Evolutionary conservation across 2,329 filamentous ascomycete genomes (phyloP).

Genomic region (Fusarium drepaniforme): DNA sequence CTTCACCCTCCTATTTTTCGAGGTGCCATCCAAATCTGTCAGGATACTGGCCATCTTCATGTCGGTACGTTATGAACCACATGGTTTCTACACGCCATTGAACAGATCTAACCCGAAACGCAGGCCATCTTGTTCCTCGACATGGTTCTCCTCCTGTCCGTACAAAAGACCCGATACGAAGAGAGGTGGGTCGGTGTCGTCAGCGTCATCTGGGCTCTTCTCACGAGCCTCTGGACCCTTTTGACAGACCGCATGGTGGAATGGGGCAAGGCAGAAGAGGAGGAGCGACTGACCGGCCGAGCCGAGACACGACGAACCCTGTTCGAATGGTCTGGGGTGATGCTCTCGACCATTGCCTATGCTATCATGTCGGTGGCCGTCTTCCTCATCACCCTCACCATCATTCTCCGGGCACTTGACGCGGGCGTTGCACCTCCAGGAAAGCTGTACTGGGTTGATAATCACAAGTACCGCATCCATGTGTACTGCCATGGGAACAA

Average conservation of each 20-base stretch:
- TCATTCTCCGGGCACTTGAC: slow-evolving; percentile 85
- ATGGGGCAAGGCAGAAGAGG: slow-evolving; percentile 94
- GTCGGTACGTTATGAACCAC: slow-evolving; percentile 50
- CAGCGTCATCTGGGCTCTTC: slow-evolving; percentile 83
- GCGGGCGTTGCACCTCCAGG: slow-evolving; percentile 80
- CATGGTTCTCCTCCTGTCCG: slow-evolving; percentile 82
- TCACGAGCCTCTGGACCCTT: slow-evolving; percentile 85
- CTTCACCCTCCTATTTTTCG: slow-evolving; percentile 87
- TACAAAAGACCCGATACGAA: slow-evolving; percentile 80
- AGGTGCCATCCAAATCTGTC: slow-evolving; percentile 83
- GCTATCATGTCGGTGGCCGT: slow-evolving; percentile 75
- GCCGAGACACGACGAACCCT: slow-evolving; percentile 86
- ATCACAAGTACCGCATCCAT: slow-evolving; percentile 87
- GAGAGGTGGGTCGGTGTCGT: slow-evolving; percentile 93
- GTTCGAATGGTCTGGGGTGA: slow-evolving; percentile 85
- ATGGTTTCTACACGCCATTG: slow-evolving; percentile 3
- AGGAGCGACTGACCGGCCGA: slow-evolving; percentile 90
- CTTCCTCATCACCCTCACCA: slow-evolving; percentile 81
- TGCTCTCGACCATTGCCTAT: slow-evolving; percentile 80
- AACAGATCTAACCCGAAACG: slow-evolving; percentile 16
- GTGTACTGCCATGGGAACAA: slow-evolving; percentile 84
- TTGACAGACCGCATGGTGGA: slow-evolving; percentile 84
- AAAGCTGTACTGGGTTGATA: slow-evolving; percentile 83
- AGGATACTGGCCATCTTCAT: slow-evolving; percentile 79
- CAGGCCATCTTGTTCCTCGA: slow-evolving; percentile 65